Evolutionary conservation across 2,329 filamentous ascomycete species (phyloP), one percentile per base, ranked within the genome.

Genomic region (Coniochaeta prunicola): DNA sequence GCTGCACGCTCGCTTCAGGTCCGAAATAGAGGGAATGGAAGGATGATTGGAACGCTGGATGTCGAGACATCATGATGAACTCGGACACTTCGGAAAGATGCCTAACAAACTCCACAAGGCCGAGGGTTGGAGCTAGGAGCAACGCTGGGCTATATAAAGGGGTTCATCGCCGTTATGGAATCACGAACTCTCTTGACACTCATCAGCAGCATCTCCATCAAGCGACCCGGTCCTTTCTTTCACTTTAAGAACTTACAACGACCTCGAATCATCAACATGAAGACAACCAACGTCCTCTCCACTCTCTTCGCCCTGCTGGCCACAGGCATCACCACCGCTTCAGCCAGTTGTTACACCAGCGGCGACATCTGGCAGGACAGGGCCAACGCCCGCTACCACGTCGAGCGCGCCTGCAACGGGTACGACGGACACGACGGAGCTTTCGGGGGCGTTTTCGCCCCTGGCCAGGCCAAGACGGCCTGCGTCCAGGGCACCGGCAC

Each of bases 291-390:
- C 21, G 21, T 38, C 36, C 36, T 58, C 57, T 19, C 50, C 57
- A 36, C 34, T 45, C 13, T 45, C 30, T 19, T 58, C 42, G 57
- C 40, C 45, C 31, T 26, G 42, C 45, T 58, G 24, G 40, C 30
- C 57, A 42, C 50, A 31, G 36, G 40, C 57, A 33, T 48, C 42
- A 42, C 31, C 40, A 21, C 28, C 26, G 57, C 34, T 12, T 21
- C 28, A 13, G 57, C 57, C 28, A 26, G 2, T 4, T 58, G 57
- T 45, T 58, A 58, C 42, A n/a, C 13, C 12, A 50, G 40, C 40
- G 57, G 57, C 30, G 57, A 58, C 57, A 17, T 19, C 24, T 58
- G 57, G 57, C 42, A 42, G 28, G 50, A 58, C 57, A 58, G 19
- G 28, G 57, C 24, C 26, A 19, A 50, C 28, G 57, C 57, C 10